Base-by-base conservation (phyloP, 805 yeast species). In the Ogataea pilisensis region DNA sequence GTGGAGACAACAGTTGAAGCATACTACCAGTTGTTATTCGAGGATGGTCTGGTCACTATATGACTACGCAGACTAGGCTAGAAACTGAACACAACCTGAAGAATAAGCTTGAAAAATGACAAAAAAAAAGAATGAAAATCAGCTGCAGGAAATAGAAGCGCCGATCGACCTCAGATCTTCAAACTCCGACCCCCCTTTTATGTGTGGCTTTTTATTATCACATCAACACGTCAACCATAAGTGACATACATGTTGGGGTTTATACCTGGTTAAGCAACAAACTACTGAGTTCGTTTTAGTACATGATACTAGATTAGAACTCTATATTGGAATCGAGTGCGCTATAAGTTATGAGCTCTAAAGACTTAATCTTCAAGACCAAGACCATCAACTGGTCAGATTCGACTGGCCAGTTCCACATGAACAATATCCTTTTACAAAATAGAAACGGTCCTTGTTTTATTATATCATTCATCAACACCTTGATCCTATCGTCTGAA, bases 361-460 rank as follows among this genome's bases (percentile, higher is more conserved):
- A n/a, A n/a, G 24, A 32, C 7, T 22, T 54, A 34, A 35, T 26
- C 3, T 61, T 60, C 48, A 49, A 39, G 24, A 58, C 64, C 2
- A 58, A 57, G 37, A 51, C 61, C 8, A 49, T 61, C 30, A 42
- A 45, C 20, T 60, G 65, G 64, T 26, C 20, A 4, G 64, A 57
- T 37, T 41, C 50, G 26, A 8, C 27, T 14, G 53, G 51, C 1
- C 45, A 51, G 7, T 53, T 42, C 38, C 62, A 60, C 37, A 54
- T 66, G 48, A 71, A 81, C 42, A 78, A 78, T 31, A 76, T 89
- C 26, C 64, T 90, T 3, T 61, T 87, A 17, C 96, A 89, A 64
- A 85, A 86, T 46, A 69, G 65, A 35, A 87, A 88, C 54, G 96
- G 96, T 0, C 95, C 96, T 0, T 89, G 96, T 57, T 95, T 95